Evolutionary conservation across 179 eudicot genomes (phyloP), one percentile per base, ranked within the genome.

Genomic region (Dionaea muscipula): DNA sequence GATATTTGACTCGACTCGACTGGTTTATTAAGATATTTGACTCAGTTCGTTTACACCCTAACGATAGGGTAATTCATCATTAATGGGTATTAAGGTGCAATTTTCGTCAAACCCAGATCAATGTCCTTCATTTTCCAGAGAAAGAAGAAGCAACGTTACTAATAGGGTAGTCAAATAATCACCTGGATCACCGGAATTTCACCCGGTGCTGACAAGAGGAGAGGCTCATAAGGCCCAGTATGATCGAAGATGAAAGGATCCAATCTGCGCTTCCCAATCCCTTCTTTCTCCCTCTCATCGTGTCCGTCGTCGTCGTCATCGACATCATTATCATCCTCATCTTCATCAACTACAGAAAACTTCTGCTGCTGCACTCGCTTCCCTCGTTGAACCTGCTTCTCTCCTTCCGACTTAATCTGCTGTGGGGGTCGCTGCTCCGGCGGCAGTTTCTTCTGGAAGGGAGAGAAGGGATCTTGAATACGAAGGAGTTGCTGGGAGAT

Each of bases 401-500:
- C 47, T 1, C 24, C 54, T 23, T 48, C 62, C 12, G 28, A 43
- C 3, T 37, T 43, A n/a, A n/a, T n/a, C 28, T 48, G 40, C 27
- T 39, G 54, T 19, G 25, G 39, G n/a, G 21, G 24, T 18, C 20
- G 39, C 24, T 7, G 39, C 36, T 56, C 60, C 44, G 19, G 31
- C 0, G 51, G 56, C 4, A 15, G 66, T 19, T 48, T 38, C 26
- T 53, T 26, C 21, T 47, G 67, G 57, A 70, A 63, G 45, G 61
- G 67, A 65, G 63, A 67, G 55, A 54, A 39, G 24, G 73, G 63
- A 37, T 66, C 76, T 37, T 80, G 61, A 43, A 89, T 72, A 60
- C 93, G 83, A 17, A 72, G 74, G 57, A 86, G 78, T 63, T 86
- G 95, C 61, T 73, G 81, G 23, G 88, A 74, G 24, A 89, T 75